Evolutionary conservation across 1,284 basidiomycete genomes (phyloP).

Genomic region (Papiliotrema flavescens): DNA sequence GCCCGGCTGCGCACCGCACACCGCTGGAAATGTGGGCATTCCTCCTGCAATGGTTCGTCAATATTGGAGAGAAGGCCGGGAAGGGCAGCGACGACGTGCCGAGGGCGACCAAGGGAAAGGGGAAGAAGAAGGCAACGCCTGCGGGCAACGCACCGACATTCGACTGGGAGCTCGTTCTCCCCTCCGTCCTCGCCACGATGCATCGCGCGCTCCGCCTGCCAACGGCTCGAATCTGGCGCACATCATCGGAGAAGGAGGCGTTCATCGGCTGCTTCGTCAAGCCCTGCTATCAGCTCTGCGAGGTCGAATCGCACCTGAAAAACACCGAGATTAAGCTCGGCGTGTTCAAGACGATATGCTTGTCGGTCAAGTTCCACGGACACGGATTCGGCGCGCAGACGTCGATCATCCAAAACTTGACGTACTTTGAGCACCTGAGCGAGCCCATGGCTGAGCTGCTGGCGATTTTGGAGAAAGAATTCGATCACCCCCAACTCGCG

Average conservation of each 20-base stretch:
- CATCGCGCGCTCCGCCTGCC: constrained; percentile 69
- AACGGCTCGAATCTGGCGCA: constrained; percentile 80
- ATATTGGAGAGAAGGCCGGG: constrained; percentile 69
- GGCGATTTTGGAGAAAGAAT: constrained; percentile 74
- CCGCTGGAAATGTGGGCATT: constrained; percentile 86
- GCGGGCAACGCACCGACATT: constrained; percentile 53
- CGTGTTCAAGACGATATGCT: constrained; percentile 84
- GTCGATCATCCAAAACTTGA: constrained; percentile 83
- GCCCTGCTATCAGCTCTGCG: constrained; percentile 79
- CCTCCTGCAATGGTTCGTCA: constrained; percentile 78
- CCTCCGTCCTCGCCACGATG: constrained; percentile 63
- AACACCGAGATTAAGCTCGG: constrained; percentile 63
- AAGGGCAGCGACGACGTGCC: constrained; percentile 37
- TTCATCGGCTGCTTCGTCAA: constrained; percentile 81
- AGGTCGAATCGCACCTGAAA: constrained; percentile 88
- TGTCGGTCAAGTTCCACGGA: constrained; percentile 85
- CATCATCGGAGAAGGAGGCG: constrained; percentile 72
- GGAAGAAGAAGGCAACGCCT: constrained; percentile 55
- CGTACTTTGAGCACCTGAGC: constrained; percentile 90
- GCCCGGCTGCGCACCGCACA: constrained; percentile 63
- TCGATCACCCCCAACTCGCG: constrained; percentile 81
- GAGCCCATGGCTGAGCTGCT: constrained; percentile 93
- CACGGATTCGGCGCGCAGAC: constrained; percentile 83
- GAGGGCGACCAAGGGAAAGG: constrained; percentile 13
- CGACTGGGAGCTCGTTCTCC: constrained; percentile 76